A percentile compares a stretch with the other conserved stretches of the same genome.
These are phyloP conservation scores for Trypanosomatidae sp. DNA, from an alignment of 208 protist genomes.

Conservation along the genomic window DNA sequence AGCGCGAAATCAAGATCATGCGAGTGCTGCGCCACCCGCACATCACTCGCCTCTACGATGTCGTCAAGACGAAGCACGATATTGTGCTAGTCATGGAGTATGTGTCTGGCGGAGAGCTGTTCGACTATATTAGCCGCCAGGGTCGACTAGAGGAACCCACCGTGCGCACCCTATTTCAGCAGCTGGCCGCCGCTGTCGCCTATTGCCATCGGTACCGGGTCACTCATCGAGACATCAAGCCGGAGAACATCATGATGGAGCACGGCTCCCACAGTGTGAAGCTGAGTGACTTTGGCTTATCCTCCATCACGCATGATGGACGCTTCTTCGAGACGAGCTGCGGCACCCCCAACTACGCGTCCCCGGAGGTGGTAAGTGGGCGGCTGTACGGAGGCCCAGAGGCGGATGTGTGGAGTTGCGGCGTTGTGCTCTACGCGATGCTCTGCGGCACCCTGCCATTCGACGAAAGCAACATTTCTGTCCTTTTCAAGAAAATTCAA, in stretches of 20 bases:
- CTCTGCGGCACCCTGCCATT: conserved; percentile 77
- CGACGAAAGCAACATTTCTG: conserved; percentile 65
- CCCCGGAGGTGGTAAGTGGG: conserved; percentile 81
- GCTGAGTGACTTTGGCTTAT: conserved; percentile 85
- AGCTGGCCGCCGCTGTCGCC: conserved; percentile 97
- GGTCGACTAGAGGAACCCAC: conserved; percentile 92
- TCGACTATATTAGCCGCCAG: conserved; percentile 97
- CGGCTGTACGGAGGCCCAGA: conserved; percentile 75
- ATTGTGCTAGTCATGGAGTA: conserved; percentile 99
- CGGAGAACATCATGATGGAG: conserved; percentile 95
- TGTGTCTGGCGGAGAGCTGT: conserved; percentile 97
- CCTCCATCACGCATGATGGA: conserved; percentile 75
- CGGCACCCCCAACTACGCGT: conserved; percentile 87
- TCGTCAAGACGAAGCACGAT: conserved; percentile 96
- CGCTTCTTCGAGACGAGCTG: conserved; percentile 88
- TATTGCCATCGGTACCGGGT: conserved; percentile 97
- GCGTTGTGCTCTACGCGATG: conserved; percentile 90
- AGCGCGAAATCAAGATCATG: conserved; percentile 97
- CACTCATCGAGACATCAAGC: conserved; percentile 96
- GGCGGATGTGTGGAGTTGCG: conserved; percentile 87
- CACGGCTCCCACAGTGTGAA: conserved; percentile 70
- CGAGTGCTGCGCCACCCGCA: conserved; percentile 97
- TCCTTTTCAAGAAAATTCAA: conserved; percentile 82
- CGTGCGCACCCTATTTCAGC: conserved; percentile 95
- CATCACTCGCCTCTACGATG: conserved; percentile 97